phyloP scores from a whole-genome alignment of 2,329 filamentous ascomycete species.

The Nothopassalora personata region DNA sequence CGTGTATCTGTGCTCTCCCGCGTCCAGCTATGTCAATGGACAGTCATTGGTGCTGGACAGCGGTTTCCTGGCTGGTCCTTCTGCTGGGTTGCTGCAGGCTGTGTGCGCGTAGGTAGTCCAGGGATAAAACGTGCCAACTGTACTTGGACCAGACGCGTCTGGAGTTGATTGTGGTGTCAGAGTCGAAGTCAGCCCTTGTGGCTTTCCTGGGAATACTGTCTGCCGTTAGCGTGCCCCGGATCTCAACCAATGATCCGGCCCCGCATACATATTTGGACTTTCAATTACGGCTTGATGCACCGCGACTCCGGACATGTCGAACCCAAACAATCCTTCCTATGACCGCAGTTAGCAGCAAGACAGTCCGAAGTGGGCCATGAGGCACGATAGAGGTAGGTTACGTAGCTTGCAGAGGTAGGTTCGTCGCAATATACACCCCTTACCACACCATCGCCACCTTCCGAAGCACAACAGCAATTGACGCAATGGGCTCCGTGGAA shows the following conservation, averaged over 20 bases:
- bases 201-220: background rate
- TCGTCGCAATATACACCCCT: background rate
- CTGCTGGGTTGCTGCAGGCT: background rate
- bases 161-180: no score
- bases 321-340: background rate
- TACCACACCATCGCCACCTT: background rate
- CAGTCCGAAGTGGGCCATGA: background rate
- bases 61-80: background rate
- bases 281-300: background rate
- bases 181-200: no score
- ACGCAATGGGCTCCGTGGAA: slow-evolving; percentile 5
- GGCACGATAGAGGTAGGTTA: background rate
- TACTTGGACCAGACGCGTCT: no score
- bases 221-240: background rate
- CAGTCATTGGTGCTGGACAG: background rate
- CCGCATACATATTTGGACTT: background rate
- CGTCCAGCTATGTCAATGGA: slow-evolving; percentile 2
- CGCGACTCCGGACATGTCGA: background rate
- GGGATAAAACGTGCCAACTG: background rate
- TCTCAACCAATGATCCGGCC: background rate
- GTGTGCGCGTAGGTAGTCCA: background rate
- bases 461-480: background rate
- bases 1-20: background rate
- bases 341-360: background rate
- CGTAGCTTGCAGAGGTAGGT: background rate